Evolutionary conservation across 2,329 filamentous ascomycete species (phyloP).

Genomic region (Talaromyces verruculosus): DNA sequence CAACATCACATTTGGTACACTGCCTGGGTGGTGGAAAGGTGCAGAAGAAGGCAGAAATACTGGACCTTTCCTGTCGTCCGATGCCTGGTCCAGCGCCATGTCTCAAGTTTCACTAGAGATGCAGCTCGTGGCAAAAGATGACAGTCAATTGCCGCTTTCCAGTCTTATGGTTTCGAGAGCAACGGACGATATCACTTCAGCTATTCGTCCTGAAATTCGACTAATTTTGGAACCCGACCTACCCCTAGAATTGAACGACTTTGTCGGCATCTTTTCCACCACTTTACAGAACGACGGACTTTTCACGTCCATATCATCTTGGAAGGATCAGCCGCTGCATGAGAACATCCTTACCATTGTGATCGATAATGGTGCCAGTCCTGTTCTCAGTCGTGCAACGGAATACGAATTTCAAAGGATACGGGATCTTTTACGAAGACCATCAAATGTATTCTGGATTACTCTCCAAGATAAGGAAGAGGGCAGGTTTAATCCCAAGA

Average conservation of each 20-base stretch:
- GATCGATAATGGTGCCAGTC: background rate
- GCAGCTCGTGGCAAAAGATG: conserved; percentile 32
- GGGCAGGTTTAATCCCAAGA: background rate
- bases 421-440: background rate
- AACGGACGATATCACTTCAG: background rate
- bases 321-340: background rate
- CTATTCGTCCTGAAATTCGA: background rate
- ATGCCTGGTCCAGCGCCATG: background rate
- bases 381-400: background rate
- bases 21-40: no score
- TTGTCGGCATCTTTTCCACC: background rate
- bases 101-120: background rate
- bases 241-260: background rate
- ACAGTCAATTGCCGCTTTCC: no score
- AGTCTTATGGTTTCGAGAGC: background rate
- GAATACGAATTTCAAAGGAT: background rate
- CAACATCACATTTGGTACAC: no score
- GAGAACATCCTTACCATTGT: background rate
- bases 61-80: conserved; percentile 7
- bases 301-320: background rate
- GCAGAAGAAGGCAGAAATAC: no score
- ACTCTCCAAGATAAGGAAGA: background rate
- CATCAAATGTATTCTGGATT: background rate
- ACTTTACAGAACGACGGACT: background rate
- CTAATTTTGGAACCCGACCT: background rate